These are phyloP conservation scores for Tolypocladium tundrense DNA, from an alignment of 2,329 filamentous ascomycete genomes.

Conservation along the genomic window DNA sequence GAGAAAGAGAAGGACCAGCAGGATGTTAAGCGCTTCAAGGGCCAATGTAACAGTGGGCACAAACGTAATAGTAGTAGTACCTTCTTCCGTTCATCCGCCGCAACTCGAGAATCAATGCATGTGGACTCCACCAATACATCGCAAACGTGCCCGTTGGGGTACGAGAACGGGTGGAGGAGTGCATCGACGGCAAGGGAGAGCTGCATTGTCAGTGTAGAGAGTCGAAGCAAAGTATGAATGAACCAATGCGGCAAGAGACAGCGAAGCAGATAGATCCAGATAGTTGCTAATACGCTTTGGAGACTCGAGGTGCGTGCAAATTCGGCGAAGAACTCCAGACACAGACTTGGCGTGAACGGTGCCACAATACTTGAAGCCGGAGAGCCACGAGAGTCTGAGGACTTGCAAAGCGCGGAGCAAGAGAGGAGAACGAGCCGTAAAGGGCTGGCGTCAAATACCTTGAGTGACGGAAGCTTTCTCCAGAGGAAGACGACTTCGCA, in stretches of 20 bases:
- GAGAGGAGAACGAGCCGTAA: not conserved
- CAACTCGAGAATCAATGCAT: not conserved
- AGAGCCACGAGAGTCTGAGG: not conserved
- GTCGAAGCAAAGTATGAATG: not conserved
- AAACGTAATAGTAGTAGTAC: not conserved
- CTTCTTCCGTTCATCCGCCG: not conserved
- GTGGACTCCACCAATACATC: not conserved
- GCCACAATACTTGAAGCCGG: not conserved
- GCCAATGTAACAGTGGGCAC: not conserved
- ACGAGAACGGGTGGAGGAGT: not conserved
- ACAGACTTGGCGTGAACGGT: not conserved
- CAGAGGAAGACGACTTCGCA: not conserved
- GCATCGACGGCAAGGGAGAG: not conserved
- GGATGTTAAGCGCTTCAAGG: not conserved
- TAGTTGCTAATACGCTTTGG: not conserved
- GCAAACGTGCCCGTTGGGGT: not conserved
- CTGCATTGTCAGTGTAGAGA: not conserved
- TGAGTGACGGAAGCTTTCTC: no score
- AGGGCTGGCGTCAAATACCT: not conserved
- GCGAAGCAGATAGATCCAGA: not conserved
- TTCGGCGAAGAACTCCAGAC: not conserved
- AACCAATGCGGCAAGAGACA: not conserved
- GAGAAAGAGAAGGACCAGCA: no score
- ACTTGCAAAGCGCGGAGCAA: not conserved
- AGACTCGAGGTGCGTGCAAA: not conserved